Conservation (phyloP, 768 basidiomycete species). For the Lactarius deliciosus region DNA sequence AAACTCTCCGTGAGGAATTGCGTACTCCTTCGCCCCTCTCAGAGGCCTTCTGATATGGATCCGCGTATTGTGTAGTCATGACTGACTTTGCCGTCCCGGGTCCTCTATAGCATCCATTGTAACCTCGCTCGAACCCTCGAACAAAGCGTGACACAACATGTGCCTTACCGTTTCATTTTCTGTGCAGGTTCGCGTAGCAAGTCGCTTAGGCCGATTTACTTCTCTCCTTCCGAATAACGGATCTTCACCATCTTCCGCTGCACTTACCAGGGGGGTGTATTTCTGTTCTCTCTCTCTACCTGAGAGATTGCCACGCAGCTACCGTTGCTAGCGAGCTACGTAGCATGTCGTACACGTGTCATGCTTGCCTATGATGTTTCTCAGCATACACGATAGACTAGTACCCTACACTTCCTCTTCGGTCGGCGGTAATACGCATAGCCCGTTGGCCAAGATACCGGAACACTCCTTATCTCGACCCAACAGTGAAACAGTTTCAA, state of each 20-base stretch:
- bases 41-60: constrained; percentile 9
- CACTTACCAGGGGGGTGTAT: not conserved
- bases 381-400: not conserved
- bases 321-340: constrained; percentile 2
- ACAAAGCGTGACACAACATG: not conserved
- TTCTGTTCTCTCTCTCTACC: not conserved
- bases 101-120: not conserved
- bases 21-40: not conserved
- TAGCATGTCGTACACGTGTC: not conserved
- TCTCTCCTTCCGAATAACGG: not conserved
- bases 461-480: not conserved
- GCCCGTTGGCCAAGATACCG: not conserved
- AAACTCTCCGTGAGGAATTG: constrained; percentile 1
- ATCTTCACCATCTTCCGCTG: not conserved
- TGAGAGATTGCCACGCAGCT: not conserved
- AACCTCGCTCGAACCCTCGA: not conserved
- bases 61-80: not conserved
- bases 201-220: not conserved
- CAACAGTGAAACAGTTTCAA: constrained; percentile 8
- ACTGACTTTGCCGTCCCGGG: constrained; percentile 10
- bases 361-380: not conserved
- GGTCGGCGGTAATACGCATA: constrained; percentile 1
- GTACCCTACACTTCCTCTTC: not conserved
- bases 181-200: not conserved
- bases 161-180: not conserved